Evolutionary conservation across 2,329 filamentous ascomycete genomes (phyloP).

Genomic region (Dactylonectria estremocensis): DNA sequence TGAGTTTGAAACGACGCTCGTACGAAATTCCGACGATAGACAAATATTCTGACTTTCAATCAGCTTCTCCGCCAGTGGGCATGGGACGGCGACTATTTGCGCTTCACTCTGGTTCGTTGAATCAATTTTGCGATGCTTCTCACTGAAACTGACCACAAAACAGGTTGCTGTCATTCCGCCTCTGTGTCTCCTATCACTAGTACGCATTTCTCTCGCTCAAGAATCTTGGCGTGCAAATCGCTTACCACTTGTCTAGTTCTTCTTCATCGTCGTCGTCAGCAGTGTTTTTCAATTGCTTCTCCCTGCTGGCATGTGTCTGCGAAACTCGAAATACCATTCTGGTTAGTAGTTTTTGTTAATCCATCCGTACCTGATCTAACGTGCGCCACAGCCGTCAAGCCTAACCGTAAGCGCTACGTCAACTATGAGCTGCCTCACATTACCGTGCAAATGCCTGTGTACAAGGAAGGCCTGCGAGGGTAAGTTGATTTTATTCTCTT

Average conservation of each 20-base stretch:
- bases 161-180: slow-evolving; percentile 39
- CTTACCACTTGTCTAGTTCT: slow-evolving; percentile 36
- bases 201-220: neutral
- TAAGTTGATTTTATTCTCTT: neutral
- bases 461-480: slow-evolving; percentile 55
- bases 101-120: slow-evolving; percentile 35
- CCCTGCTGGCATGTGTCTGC: slow-evolving; percentile 45
- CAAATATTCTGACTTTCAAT: neutral
- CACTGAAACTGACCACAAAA: neutral
- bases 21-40: neutral
- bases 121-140: neutral
- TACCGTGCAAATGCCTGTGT: slow-evolving; percentile 63
- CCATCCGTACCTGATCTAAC: neutral
- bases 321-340: slow-evolving; percentile 47
- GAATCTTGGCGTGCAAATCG: rapidly evolving
- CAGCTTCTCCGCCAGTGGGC: slow-evolving; percentile 40
- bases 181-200: slow-evolving; percentile 38
- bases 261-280: slow-evolving; percentile 48
- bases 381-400: slow-evolving; percentile 36
- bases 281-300: slow-evolving; percentile 46
- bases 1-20: slow-evolving; percentile 15
- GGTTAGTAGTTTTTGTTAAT: slow-evolving; percentile 13
- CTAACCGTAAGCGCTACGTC: slow-evolving; percentile 44
- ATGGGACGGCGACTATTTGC: slow-evolving; percentile 42
- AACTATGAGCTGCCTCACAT: slow-evolving; percentile 60